phyloP scores from a whole-genome alignment of 495 filamentous ascomycete species.

The Xylaria cubensis region DNA sequence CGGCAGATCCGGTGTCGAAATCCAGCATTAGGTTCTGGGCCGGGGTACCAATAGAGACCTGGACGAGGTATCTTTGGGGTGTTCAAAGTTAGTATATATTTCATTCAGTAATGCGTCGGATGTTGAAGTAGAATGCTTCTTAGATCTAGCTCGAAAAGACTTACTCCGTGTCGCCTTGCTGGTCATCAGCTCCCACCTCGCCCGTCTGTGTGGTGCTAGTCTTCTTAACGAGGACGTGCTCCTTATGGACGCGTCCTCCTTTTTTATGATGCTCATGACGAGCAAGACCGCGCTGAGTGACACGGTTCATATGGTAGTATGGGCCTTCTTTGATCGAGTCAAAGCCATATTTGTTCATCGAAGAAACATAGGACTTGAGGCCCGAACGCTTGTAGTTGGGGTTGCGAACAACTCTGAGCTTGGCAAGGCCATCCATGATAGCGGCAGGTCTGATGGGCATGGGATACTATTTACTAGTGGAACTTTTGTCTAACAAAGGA shows the following conservation, averaged over 20 bases:
- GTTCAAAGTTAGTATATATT: background rate
- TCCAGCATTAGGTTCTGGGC: constrained; percentile 69
- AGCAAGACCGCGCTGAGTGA: constrained; percentile 42
- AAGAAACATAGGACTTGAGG: constrained; percentile 73
- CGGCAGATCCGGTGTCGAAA: constrained; percentile 79
- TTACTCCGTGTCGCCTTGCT: constrained; percentile 73
- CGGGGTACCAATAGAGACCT: constrained; percentile 71
- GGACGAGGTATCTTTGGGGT: constrained; percentile 56
- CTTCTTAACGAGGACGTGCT: constrained; percentile 60
- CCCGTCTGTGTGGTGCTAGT: constrained; percentile 44
- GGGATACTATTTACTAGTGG: constrained; percentile 5
- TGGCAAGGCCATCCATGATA: constrained; percentile 29
- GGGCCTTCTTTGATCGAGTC: constrained; percentile 72
- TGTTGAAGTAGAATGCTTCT: background rate
- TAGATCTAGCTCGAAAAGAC: background rate
- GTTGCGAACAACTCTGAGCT: constrained; percentile 61
- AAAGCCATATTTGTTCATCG: constrained; percentile 74
- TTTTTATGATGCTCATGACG: constrained; percentile 37
- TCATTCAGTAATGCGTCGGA: background rate
- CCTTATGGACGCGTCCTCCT: constrained; percentile 55
- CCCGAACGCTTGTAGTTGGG: constrained; percentile 68
- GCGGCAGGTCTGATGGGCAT: constrained; percentile 10
- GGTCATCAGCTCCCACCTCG: constrained; percentile 70
- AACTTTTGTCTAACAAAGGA: background rate
- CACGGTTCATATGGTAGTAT: constrained; percentile 60